Conservation (phyloP, 2,329 filamentous ascomycete species). For the Fonsecaea monophora region DNA sequence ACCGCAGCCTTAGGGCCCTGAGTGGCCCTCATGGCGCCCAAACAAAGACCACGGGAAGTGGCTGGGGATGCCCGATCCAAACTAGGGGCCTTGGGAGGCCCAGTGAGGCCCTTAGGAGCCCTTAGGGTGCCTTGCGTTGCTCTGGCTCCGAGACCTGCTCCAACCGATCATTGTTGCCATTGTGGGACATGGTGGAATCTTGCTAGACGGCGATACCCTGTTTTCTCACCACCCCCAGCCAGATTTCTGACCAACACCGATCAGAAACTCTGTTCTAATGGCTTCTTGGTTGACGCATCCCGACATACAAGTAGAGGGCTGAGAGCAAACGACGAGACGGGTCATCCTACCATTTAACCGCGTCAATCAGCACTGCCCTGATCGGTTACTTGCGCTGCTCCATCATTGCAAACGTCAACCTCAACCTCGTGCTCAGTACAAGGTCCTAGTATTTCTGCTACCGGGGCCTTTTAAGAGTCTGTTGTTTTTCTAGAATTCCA, state of each 20-base stretch:
- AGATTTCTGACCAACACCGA: conserved; percentile 25
- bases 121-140: not conserved
- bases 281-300: conserved; percentile 28
- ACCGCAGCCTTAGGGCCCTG: not conserved
- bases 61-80: conserved; percentile 12
- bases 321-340: conserved; percentile 3
- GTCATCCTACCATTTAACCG: conserved; percentile 13
- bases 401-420: not conserved
- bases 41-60: not conserved
- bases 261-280: conserved; percentile 11
- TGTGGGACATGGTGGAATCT: conserved; percentile 6
- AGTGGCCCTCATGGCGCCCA: conserved; percentile 2
- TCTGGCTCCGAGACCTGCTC: conserved; percentile 8
- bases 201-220: conserved; percentile 1
- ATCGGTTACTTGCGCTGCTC: not conserved
- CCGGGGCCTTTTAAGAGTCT: not conserved
- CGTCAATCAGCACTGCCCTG: conserved; percentile 2
- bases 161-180: not conserved
- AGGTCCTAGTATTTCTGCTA: not conserved
- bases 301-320: conserved; percentile 6
- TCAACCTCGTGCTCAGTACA: not conserved
- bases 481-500: conserved; percentile 11
- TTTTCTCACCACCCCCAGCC: conserved; percentile 14
- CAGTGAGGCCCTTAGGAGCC: no score
- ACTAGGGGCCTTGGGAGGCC: not conserved